Percentiles rank a stretch among this genome's conserved stretches.
Evolutionary conservation across 2,329 filamentous ascomycete genomes (phyloP).

Genomic region (Colletotrichum chrysophilum): DNA sequence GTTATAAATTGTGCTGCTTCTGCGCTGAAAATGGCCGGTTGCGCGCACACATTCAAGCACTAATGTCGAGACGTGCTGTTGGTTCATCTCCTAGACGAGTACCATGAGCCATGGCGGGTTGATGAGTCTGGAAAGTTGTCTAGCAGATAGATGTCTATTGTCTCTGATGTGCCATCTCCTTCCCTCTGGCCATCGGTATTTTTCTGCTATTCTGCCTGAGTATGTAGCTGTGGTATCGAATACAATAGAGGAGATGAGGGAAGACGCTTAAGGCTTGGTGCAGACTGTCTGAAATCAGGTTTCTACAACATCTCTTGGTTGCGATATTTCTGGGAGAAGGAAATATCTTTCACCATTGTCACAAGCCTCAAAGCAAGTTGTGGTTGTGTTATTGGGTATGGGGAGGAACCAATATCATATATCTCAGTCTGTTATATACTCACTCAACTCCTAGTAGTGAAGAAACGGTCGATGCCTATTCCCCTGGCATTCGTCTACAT

Average conservation of each 20-base stretch:
- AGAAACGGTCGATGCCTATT: background rate
- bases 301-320: background rate
- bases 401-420: background rate
- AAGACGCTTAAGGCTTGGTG: background rate
- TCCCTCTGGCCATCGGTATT: rapidly evolving
- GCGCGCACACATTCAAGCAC: background rate
- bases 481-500: background rate
- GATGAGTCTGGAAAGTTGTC: background rate
- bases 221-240: background rate
- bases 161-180: background rate
- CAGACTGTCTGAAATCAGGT: background rate
- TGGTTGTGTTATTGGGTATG: background rate
- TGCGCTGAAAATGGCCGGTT: background rate
- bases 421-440: background rate
- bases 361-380: background rate
- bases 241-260: background rate
- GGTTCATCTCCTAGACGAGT: background rate
- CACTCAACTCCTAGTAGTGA: background rate
- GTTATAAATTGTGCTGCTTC: background rate
- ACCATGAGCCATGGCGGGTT: rapidly evolving
- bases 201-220: background rate
- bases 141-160: background rate
- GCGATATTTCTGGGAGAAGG: background rate
- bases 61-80: background rate
- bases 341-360: background rate